Evolutionary conservation across 1,284 basidiomycete species (phyloP), one percentile per base, ranked within the genome.

Genomic region (Thecaphora thlaspeos): DNA sequence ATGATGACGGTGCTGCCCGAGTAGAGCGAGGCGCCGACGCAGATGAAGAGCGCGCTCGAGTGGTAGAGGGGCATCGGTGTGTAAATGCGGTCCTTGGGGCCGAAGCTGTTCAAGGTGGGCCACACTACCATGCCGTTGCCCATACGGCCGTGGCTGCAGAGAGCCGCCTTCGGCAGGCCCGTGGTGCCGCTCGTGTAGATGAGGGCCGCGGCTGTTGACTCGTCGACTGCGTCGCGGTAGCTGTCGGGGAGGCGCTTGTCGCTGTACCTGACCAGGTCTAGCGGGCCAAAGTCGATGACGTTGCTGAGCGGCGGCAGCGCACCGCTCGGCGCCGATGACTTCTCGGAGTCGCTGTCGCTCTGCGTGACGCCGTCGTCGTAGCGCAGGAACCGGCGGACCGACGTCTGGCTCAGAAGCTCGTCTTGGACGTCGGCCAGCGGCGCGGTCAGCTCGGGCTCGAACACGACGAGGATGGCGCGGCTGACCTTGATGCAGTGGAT

Each of bases 61-160:
- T 74, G 72, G 55, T 74, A 74, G 28, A 74, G 52, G 12, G 77
- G 77, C 77, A 79, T 79, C 17, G 75, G 73, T 4, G 77, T 79
- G 62, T 78, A 79, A 55, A 79, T 78, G 24, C 70, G 55, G 49
- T 76, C 73, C 24, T 55, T 60, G 39, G 43, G 39, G 19, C 44
- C 46, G 46, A 73, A 72, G 21, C 46, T 36, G 61, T 71, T 70
- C 43, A 70, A 48, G 26, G 30, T 55, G 23, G 68, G 61, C 71
- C 69, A 74, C 38, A 75, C 67, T 32, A 60, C 51, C 46, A 53
- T 51, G 30, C 68, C 73, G 32, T 58, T 70, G 4, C 65, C 67
- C 34, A 73, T 68, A 22, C 78, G 61, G 11, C 78, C 78, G 54
- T 79, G 78, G 5, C 70, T 71, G 57, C 73, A 71, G 24, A 70